Evolutionary conservation across 192 early-diverging fungal species (phyloP).

Genomic region (Coemansia sp.): DNA sequence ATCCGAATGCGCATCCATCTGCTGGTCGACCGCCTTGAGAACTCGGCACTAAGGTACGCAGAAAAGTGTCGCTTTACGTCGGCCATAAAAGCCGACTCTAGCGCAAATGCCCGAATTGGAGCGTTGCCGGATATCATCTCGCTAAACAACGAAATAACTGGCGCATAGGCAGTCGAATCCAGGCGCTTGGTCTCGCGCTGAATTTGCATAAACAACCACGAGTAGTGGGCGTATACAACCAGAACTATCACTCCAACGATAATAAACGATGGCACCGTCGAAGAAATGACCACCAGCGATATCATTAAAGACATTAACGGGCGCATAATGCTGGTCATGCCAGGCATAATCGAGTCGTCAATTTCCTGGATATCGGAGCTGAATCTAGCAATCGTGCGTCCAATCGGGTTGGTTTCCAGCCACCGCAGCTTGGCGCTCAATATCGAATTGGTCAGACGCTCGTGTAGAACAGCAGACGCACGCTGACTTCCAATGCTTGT

Average conservation of each 20-base stretch:
- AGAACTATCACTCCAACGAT: slow-evolving; percentile 63
- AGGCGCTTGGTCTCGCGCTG: slow-evolving; percentile 84
- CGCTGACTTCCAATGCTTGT: slow-evolving; percentile 18
- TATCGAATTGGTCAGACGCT: slow-evolving; percentile 55
- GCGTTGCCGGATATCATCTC: slow-evolving; percentile 72
- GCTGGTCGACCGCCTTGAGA: slow-evolving; percentile 76
- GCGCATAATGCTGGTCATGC: slow-evolving; percentile 57
- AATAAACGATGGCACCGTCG: slow-evolving; percentile 69
- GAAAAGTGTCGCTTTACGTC: slow-evolving; percentile 61
- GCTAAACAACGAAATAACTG: slow-evolving; percentile 73
- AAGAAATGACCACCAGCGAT: slow-evolving; percentile 60
- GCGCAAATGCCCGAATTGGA: slow-evolving; percentile 78
- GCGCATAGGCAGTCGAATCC: slow-evolving; percentile 66
- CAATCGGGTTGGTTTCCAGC: slow-evolving; percentile 81
- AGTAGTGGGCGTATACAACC: slow-evolving; percentile 63
- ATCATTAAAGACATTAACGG: slow-evolving; percentile 54
- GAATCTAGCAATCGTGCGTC: slow-evolving; percentile 79
- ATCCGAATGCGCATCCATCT: slow-evolving; percentile 79
- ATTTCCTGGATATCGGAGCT: slow-evolving; percentile 77
- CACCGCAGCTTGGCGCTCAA: slow-evolving; percentile 72
- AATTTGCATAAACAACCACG: slow-evolving; percentile 65
- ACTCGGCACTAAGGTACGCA: slow-evolving; percentile 74
- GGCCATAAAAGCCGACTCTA: slow-evolving; percentile 64
- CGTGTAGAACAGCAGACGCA: slow-evolving; percentile 59
- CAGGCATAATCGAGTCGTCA: slow-evolving; percentile 66